Evolutionary conservation across 2,329 filamentous ascomycete genomes (phyloP).

Genomic region (Torrubiella hemipterigena): DNA sequence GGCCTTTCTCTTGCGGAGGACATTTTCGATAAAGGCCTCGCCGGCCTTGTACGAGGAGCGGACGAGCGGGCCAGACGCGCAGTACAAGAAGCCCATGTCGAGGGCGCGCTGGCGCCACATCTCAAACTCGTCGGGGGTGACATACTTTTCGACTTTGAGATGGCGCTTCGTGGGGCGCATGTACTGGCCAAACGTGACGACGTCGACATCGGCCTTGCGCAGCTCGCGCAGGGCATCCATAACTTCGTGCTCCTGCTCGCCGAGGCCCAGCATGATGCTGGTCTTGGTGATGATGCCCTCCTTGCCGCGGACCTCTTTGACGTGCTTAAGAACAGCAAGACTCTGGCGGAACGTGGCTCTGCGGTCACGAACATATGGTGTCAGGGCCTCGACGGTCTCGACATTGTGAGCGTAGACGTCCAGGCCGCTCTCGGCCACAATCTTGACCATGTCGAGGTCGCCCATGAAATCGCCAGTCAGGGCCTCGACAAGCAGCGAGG

Average conservation of each 20-base stretch:
- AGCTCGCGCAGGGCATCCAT: constrained; percentile 73
- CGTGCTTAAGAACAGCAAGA: constrained; percentile 64
- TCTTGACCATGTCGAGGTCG: constrained; percentile 71
- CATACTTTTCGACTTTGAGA: constrained; percentile 92
- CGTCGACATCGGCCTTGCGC: constrained; percentile 70
- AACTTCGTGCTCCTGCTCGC: constrained; percentile 81
- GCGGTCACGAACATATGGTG: constrained; percentile 80
- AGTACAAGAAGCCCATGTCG: constrained; percentile 94
- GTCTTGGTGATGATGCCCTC: constrained; percentile 92
- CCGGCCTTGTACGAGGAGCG: constrained; percentile 96
- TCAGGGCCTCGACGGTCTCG: constrained; percentile 86
- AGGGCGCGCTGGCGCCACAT: constrained; percentile 81
- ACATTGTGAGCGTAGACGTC: constrained; percentile 98
- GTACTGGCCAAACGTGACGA: constrained; percentile 99
- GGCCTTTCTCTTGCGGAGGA: constrained; percentile 62
- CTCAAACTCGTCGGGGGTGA: constrained; percentile 85
- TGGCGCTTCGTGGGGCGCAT: constrained; percentile 98
- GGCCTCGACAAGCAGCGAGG: constrained; percentile 68
- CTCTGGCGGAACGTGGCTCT: constrained; percentile 84
- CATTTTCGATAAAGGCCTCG: constrained; percentile 97
- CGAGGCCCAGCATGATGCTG: constrained; percentile 89
- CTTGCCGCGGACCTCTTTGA: constrained; percentile 58
- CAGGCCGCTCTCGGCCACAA: constrained; percentile 77
- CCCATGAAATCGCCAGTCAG: constrained; percentile 81
- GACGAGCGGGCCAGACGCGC: constrained; percentile 84